Base-by-base conservation (phyloP, 2,329 filamentous ascomycete genomes). In the Grosmannia clavigera region DNA sequence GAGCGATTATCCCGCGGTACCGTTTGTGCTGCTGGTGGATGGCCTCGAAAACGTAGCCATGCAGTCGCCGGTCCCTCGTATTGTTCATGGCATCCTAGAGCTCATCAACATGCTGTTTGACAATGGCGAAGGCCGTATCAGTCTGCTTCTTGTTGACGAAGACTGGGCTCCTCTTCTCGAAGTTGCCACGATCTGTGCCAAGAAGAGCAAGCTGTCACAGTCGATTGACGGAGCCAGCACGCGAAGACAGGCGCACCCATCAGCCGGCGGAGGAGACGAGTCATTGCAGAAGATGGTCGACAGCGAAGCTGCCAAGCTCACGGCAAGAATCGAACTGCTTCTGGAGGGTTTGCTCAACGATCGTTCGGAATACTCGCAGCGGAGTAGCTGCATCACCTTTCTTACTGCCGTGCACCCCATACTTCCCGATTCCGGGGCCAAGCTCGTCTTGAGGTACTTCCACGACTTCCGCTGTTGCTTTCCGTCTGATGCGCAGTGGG, bases 381-480 rank as follows among this genome's bases (percentile, higher is more conserved):
- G 81, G 58, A 83, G 85, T 62, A 80, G 81, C 22, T 83, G 88
- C 58, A 81, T 90, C 70, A 74, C 78, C 25, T 86, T 90, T 66
- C 84, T 91, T 63, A 76, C 82, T 35, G 75, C 78, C 29, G 78
- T 88, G 19, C 81, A 85, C 59, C 73, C 75, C 19, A 77, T 82
- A 43, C 76, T 90, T 10, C 83, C 84, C 6, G 84, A 90, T 67
- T 79, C 81, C 4, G 81, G 83, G 10, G 84, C 81, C 1, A 79
- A 79, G 55, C 74, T 86, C 12, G 79, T 90, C 29, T 78, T 90
- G 52, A 79, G 83, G 53, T 83, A 88, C 68, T 87, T 86, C 64
- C 79, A 80, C 60, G 82, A 88, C 58, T 86, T 87, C 64, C 78
- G 85, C 54, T 85, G 83, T 66, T 87, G 88, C 66, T 86, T 85